These are phyloP conservation scores for Xylariaceae sp. DNA, from an alignment of 2,329 filamentous ascomycete species.

Conservation along the genomic window DNA sequence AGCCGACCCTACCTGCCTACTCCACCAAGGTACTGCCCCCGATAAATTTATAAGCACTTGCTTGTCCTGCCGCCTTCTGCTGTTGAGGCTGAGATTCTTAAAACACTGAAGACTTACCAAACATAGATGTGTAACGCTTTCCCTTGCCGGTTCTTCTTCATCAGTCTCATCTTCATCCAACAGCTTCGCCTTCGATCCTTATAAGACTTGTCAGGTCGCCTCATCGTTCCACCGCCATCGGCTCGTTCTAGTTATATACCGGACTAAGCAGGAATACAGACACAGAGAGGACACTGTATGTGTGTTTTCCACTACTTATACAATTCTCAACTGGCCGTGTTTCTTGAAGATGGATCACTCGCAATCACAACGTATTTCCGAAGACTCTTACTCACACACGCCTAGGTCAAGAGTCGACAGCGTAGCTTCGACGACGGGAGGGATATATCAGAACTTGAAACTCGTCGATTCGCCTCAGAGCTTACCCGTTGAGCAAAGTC, in stretches of 20 bases:
- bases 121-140: constrained; percentile 28
- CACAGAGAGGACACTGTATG: constrained; percentile 28
- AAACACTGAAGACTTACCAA: constrained; percentile 32
- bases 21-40: constrained; percentile 28
- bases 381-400: constrained; percentile 41
- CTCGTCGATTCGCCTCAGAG: constrained; percentile 32
- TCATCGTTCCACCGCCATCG: constrained; percentile 8
- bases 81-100: constrained; percentile 36
- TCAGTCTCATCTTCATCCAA: constrained; percentile 23
- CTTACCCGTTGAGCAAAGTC: constrained; percentile 26
- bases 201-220: constrained; percentile 24
- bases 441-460: constrained; percentile 31
- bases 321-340: constrained; percentile 20
- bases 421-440: constrained; percentile 35
- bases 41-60: constrained; percentile 34
- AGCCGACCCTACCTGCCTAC: constrained; percentile 27
- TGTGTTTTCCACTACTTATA: constrained; percentile 30
- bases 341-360: constrained; percentile 34
- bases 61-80: constrained; percentile 27
- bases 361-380: constrained; percentile 30
- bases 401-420: constrained; percentile 39
- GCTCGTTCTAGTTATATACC: constrained; percentile 15
- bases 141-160: constrained; percentile 20
- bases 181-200: constrained; percentile 21
- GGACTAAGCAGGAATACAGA: constrained; percentile 8